Conservation (phyloP, 345 rosid genomes). For the Ailanthus altissimus region DNA sequence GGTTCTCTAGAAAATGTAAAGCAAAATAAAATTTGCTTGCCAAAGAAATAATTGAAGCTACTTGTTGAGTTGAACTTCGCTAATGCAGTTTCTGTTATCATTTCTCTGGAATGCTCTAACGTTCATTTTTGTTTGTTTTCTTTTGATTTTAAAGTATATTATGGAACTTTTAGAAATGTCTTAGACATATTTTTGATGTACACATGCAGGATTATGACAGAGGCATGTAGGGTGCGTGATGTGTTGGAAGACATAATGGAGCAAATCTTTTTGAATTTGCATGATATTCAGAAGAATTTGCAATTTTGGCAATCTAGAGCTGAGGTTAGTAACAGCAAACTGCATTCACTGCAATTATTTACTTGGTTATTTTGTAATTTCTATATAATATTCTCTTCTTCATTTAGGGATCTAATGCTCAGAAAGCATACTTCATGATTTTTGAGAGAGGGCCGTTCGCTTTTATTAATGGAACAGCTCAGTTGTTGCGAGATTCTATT, state of each 20-base stretch:
- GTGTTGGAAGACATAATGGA: constrained; percentile 74
- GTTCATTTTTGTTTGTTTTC: not conserved
- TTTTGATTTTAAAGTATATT: not conserved
- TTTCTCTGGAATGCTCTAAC: not conserved
- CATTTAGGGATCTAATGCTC: constrained; percentile 64
- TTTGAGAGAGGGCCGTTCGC: constrained; percentile 92
- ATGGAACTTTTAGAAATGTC: not conserved
- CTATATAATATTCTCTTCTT: not conserved
- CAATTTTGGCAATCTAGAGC: constrained; percentile 80
- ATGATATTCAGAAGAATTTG: constrained; percentile 66
- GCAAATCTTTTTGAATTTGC: constrained; percentile 52
- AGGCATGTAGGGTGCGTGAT: constrained; percentile 45
- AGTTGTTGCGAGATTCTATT: constrained; percentile 44
- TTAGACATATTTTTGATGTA: not conserved
- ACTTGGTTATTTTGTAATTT: not conserved
- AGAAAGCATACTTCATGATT: constrained; percentile 69
- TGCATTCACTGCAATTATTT: not conserved
- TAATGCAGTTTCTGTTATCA: not conserved
- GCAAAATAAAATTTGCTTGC: not conserved
- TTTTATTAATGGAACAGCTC: constrained; percentile 53
- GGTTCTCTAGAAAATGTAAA: not conserved
- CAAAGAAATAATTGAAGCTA: not conserved
- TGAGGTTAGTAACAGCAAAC: constrained; percentile 64
- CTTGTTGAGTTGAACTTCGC: not conserved
- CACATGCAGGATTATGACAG: constrained; percentile 40